These are phyloP conservation scores for Aspergillus steynii DNA, from an alignment of 495 filamentous ascomycete species.

Conservation along the genomic window DNA sequence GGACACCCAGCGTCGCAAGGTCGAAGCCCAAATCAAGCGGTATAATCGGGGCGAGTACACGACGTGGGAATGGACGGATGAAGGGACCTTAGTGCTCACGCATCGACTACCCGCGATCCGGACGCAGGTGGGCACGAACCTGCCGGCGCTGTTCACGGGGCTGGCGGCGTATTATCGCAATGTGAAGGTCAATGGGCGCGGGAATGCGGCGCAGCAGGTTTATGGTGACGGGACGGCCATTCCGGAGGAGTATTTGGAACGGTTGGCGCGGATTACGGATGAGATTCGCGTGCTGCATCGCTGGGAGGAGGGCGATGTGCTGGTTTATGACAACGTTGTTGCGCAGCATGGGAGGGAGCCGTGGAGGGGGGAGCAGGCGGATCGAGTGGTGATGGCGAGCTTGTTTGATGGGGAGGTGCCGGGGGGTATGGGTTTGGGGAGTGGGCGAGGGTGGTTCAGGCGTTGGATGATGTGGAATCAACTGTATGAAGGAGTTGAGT, in stretches of 20 bases:
- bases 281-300: constrained; percentile 47
- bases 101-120: constrained; percentile 47
- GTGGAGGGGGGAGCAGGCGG: constrained; percentile 45
- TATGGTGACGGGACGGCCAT: constrained; percentile 56
- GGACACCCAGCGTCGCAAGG: constrained; percentile 41
- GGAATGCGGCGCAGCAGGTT: constrained; percentile 27
- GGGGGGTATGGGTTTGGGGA: constrained; percentile 43
- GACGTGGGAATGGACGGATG: constrained; percentile 51
- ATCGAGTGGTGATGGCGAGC: constrained; percentile 47
- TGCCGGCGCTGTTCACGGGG: constrained; percentile 55
- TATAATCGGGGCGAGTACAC: constrained; percentile 34
- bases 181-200: constrained; percentile 19
- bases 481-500: too few species aligned
- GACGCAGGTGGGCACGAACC: constrained; percentile 47
- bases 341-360: constrained; percentile 50
- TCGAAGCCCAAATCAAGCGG: constrained; percentile 53
- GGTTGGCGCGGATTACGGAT: constrained; percentile 48
- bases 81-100: constrained; percentile 37
- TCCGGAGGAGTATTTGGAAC: constrained; percentile 47
- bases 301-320: constrained; percentile 43
- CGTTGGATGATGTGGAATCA: constrained; percentile 6
- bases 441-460: constrained; percentile 49
- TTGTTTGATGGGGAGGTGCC: constrained; percentile 47
- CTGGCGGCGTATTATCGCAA: constrained; percentile 49
- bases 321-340: constrained; percentile 50